Evolutionary conservation across 192 early-diverging fungal species (phyloP).

Genomic region (Coemansia brasiliensis): DNA sequence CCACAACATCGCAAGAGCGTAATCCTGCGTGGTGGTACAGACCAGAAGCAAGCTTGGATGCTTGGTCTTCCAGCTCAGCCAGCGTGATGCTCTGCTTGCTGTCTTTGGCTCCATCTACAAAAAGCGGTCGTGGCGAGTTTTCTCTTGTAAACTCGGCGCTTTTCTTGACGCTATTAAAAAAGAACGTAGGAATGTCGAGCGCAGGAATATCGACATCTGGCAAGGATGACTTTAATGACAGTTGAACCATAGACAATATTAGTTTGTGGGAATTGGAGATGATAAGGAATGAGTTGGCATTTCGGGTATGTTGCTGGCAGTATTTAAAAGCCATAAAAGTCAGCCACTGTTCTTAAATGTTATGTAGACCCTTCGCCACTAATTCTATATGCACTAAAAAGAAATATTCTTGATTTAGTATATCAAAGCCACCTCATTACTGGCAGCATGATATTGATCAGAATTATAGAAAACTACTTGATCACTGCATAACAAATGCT

Average conservation of each 20-base stretch:
- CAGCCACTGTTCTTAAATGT: no score
- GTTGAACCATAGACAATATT: not conserved
- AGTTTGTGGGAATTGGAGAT: no score
- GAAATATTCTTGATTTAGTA: no score
- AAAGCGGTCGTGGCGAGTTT: conserved; percentile 15
- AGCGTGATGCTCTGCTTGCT: conserved; percentile 6
- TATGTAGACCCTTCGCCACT: no score
- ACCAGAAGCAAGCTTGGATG: conserved; percentile 20
- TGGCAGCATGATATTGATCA: no score
- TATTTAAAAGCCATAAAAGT: no score
- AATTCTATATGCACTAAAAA: no score
- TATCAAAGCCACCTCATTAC: no score
- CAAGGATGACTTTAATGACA: conserved; percentile 5
- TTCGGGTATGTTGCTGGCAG: no score
- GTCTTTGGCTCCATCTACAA: conserved; percentile 11
- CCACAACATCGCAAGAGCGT: conserved; percentile 68
- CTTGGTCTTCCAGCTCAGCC: conserved; percentile 14
- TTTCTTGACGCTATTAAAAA: conserved; percentile 10
- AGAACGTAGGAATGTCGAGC: conserved; percentile 16
- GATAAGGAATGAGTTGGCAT: no score
- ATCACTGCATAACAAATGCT: no score
- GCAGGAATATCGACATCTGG: conserved; percentile 14
- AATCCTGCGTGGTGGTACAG: conserved; percentile 55
- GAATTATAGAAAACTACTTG: no score
- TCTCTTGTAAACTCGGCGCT: not conserved